Percentiles rank a stretch among this genome's conserved stretches.
Conservation (phyloP, 345 rosid genomes). For the Gossypium stocksii region DNA sequence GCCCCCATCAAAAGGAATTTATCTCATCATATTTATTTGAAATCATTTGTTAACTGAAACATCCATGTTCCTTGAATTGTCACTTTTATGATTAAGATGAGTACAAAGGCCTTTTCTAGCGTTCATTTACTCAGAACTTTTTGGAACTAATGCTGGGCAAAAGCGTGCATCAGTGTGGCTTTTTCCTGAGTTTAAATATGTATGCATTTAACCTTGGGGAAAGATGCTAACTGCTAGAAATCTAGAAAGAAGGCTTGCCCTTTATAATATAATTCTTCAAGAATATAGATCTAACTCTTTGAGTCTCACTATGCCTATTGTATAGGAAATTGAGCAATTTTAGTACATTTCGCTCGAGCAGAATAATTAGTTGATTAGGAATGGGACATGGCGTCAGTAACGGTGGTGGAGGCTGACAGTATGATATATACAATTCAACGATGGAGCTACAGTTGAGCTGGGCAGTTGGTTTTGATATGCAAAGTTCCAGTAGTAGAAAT, state of each 20-base stretch:
- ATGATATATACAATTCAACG: background rate
- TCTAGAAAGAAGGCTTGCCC: background rate
- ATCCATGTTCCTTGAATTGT: background rate
- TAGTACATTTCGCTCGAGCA: background rate
- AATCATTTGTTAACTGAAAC: background rate
- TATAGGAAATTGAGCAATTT: background rate
- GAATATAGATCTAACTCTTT: background rate
- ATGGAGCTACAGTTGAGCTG: background rate
- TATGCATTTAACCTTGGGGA: constrained; percentile 4
- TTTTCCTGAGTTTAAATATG: background rate
- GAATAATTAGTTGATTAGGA: background rate
- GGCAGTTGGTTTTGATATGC: background rate
- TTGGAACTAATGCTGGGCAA: background rate
- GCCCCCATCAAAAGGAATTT: background rate
- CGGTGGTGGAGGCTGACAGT: background rate
- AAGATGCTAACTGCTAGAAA: background rate
- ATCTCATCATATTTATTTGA: background rate
- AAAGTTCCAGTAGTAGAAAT: background rate
- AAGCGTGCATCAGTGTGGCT: background rate
- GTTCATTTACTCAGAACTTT: background rate
- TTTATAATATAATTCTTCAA: background rate
- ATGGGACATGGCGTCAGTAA: background rate
- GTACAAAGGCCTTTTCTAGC: background rate
- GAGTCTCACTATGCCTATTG: background rate
- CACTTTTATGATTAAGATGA: background rate